Evolutionary conservation across 306 rosid genomes (phyloP), one percentile per base, ranked within the genome.

Genomic region (Cercis canadensis): DNA sequence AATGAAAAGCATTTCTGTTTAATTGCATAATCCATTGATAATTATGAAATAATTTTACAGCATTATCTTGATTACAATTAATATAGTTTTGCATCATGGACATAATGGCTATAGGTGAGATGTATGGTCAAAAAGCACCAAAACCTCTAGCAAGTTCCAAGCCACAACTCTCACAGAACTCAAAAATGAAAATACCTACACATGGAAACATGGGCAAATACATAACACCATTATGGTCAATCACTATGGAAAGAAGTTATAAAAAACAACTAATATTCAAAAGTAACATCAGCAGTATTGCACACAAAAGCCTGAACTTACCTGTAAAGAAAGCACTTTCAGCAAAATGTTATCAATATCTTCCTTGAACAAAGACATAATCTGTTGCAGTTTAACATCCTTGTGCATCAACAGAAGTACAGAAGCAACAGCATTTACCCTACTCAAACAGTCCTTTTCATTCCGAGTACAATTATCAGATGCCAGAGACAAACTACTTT

Each of bases 351-450:
- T 33, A 78, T 65, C 69, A 29, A 87, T 75, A 49, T 84, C 89
- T 45, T 69, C 76, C 84, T 77, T 79, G 85, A 72, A 81, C 50
- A 49, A 40, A 62, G 87, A 72, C 77, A 86, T 36, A 65, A 89
- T 77, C 66, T 33, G 51, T 73, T 14, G 67, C 70, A 86, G 19
- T 72, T 79, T 84, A 3, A 45, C 62, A 57, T 87, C 89, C 77
- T 73, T 78, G 59, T 79, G 87, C 86, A 92, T 77, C 74, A 75
- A 62, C 16, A 56, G 40, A 44, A 92, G 83, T 69, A 82, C 67
- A 41, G 87, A 82, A 70, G 80, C 67, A 17, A 86, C 57, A 4
- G 83, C 81, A 63, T 73, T 69, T 54, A 81, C 77, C 74, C 68
- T 75, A 54, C 55, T 75, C 40, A 76, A 77, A 53, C 44, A 62